A percentile compares a stretch with the other conserved stretches of the same genome.
phyloP scores from a whole-genome alignment of 495 filamentous ascomycete genomes.

The Friedmanniomyces simplex region DNA sequence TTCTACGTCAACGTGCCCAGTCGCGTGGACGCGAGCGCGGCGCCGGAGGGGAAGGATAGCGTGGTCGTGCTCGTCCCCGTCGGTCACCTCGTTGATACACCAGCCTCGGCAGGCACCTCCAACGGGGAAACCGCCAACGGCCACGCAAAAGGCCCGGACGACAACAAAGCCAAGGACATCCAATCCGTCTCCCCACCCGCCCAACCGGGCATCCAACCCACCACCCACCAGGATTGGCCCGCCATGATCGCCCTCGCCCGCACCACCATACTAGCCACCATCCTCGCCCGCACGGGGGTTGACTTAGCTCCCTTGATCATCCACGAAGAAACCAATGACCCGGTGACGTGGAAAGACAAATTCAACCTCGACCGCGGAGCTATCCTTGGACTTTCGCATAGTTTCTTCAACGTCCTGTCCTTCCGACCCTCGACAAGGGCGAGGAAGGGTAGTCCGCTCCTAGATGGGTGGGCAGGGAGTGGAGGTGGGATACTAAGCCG shows the following conservation, averaged over 20 bases:
- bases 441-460: not conserved
- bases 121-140: slow-evolving; percentile 26
- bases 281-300: slow-evolving; percentile 44
- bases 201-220: slow-evolving; percentile 7
- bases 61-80: slow-evolving; percentile 58
- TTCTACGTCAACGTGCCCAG: slow-evolving; percentile 68
- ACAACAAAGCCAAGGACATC: not conserved
- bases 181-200: slow-evolving; percentile 1
- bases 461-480: slow-evolving; percentile 1
- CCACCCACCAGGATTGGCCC: slow-evolving; percentile 45
- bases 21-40: slow-evolving; percentile 52
- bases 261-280: slow-evolving; percentile 42
- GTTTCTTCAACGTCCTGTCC: slow-evolving; percentile 58
- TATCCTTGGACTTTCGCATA: slow-evolving; percentile 56
- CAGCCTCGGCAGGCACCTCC: slow-evolving; percentile 15
- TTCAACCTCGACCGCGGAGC: slow-evolving; percentile 65
- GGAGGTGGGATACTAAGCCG: slow-evolving; percentile 8
- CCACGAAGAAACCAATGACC: slow-evolving; percentile 53
- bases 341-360: slow-evolving; percentile 45
- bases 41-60: slow-evolving; percentile 49
- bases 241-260: slow-evolving; percentile 42
- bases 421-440: slow-evolving; percentile 48
- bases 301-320: slow-evolving; percentile 38
- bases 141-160: not conserved
- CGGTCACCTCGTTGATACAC: slow-evolving; percentile 43